phyloP scores from a whole-genome alignment of 1,139 yeast species.

The Yamadazyma songkhlaensis region DNA sequence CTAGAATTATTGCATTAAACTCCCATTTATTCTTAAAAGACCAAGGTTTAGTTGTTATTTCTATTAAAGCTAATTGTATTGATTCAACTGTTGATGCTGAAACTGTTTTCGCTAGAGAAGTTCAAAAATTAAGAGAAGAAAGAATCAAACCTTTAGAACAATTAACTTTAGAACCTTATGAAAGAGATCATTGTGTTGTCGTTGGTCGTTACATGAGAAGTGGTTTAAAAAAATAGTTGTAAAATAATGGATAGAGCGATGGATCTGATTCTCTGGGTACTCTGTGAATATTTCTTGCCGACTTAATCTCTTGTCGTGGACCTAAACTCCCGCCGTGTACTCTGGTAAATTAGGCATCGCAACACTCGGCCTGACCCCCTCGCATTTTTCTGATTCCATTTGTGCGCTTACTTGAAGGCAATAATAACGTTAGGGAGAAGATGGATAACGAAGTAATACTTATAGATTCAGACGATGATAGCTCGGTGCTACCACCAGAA shows the following conservation, averaged over 20 bases:
- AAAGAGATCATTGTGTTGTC: slow-evolving; percentile 99
- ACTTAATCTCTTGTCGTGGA: not conserved
- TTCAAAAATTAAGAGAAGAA: slow-evolving; percentile 97
- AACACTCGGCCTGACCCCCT: too few species aligned
- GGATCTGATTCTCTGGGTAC: not conserved
- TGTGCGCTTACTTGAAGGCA: too few species aligned
- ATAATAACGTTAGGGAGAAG: not conserved
- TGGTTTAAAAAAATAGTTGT: slow-evolving; percentile 53
- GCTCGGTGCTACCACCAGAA: too few species aligned
- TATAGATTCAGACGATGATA: slow-evolving; percentile 5
- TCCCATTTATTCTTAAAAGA: slow-evolving; percentile 97
- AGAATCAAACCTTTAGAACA: slow-evolving; percentile 98
- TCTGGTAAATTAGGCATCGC: too few species aligned
- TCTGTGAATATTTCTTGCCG: not conserved
- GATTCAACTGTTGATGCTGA: slow-evolving; percentile 99
- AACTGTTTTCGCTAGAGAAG: slow-evolving; percentile 99
- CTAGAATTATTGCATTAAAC: slow-evolving; percentile 98
- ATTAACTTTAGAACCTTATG: slow-evolving; percentile 97
- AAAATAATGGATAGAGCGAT: slow-evolving; percentile 3
- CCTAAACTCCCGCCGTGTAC: not conserved
- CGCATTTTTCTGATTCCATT: too few species aligned
- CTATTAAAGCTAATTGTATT: slow-evolving; percentile 99
- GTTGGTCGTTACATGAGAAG: slow-evolving; percentile 96
- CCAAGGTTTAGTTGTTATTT: slow-evolving; percentile 96
- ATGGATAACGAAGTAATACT: slow-evolving; percentile 8